Evolutionary conservation across 305 asterid genomes (phyloP).

Genomic region (Fraxinus baroniana): DNA sequence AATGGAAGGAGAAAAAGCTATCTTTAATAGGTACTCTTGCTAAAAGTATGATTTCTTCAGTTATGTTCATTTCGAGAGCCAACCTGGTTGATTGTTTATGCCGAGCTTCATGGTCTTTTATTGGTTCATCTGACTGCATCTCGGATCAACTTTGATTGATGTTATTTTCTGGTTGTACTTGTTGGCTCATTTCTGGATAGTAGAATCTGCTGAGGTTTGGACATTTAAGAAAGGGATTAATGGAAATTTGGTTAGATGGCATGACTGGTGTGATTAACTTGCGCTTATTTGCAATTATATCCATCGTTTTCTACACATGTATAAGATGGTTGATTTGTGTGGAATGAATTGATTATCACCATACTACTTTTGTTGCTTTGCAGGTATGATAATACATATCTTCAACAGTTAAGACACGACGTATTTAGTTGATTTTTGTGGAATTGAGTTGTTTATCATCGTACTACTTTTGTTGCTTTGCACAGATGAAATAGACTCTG

Average conservation of each 20-base stretch:
- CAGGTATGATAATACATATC: background rate
- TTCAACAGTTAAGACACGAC: background rate
- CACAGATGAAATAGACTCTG: too few relatives aligned
- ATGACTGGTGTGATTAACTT: too few relatives aligned
- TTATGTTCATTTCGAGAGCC: background rate
- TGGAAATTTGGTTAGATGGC: background rate
- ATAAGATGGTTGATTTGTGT: background rate
- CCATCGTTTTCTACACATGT: background rate
- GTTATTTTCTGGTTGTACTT: background rate
- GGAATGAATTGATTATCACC: background rate
- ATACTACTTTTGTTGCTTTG: background rate
- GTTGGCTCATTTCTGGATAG: background rate
- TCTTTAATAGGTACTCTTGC: background rate
- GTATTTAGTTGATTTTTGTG: background rate
- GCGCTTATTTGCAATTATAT: background rate
- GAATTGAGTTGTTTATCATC: background rate
- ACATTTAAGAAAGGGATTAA: background rate
- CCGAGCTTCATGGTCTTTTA: background rate
- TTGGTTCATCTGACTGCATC: background rate
- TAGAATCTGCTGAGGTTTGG: background rate
- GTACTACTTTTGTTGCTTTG: too few relatives aligned
- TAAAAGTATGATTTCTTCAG: background rate
- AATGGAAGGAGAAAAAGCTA: background rate
- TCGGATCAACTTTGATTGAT: background rate
- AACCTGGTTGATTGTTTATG: background rate